Base-by-base conservation (phyloP, 257 asterid genomes). In the Datura wrightii region DNA sequence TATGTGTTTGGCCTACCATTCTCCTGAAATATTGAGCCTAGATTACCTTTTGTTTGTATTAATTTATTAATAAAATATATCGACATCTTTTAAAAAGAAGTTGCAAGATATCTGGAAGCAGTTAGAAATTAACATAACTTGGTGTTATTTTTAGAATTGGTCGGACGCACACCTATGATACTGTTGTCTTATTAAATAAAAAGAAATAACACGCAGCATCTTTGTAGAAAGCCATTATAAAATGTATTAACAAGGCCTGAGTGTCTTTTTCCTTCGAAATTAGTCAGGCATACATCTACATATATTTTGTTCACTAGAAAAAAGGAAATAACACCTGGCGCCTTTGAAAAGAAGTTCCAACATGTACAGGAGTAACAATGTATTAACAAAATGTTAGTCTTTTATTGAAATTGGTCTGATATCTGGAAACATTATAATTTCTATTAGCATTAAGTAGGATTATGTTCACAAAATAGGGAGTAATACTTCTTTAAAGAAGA, bases 61-160 rank as follows among this genome's bases (percentile, higher is more conserved):
- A n/a, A 8, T 3, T n/a, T 10, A 2, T 10, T 10, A 44, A 46
- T 72, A 24, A 44, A 50, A 44, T 39, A n/a, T 44, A n/a, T 66
- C 24, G 15, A 62, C 69, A 62, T 3, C 39, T 24, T n/a, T 31
- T 24, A 24, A 13, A 62, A 62, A 62, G 69, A 60, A 19, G 31
- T 39, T 67, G 6, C 52, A 39, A 16, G 24, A 39, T 67, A 37
- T 72, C 39, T 72, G 80, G 41, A 72, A 44, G 80, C 39, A 44
- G 58, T 42, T 8, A 44, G 56, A 44, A 44, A 44, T 44, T 71
- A 42, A 44, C 37, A 44, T 14, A 44, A 44, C 3, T 71, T 44
- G 80, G 58, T 37, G 74, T 72, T 44, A 72, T 44, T 72, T 71
- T 72, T 48, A 24, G 41, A 46, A 48, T 67, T 67, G 50, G 52